These are phyloP conservation scores for Massarina eburnea DNA, from an alignment of 2,329 filamentous ascomycete species.

Conservation along the genomic window DNA sequence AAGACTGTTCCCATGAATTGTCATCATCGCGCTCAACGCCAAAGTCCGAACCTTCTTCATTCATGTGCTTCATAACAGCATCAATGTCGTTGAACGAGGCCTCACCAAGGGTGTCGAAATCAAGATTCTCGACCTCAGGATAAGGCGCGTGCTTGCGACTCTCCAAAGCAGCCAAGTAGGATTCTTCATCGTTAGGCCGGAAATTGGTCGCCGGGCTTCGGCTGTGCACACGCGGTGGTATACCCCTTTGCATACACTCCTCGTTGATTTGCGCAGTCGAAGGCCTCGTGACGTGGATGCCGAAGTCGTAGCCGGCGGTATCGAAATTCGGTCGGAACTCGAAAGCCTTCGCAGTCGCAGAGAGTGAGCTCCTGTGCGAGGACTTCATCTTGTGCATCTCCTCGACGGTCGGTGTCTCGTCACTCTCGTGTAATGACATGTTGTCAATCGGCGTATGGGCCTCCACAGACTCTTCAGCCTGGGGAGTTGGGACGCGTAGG, in stretches of 20 bases:
- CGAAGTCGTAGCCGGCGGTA: slow-evolving; percentile 38
- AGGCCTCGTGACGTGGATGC: slow-evolving; percentile 43
- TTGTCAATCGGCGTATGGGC: slow-evolving; percentile 24
- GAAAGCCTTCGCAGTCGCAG: slow-evolving; percentile 72
- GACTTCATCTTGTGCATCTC: slow-evolving; percentile 30
- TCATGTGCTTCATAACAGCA: slow-evolving; percentile 85
- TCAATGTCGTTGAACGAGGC: slow-evolving; percentile 82
- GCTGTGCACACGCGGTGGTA: slow-evolving; percentile 26
- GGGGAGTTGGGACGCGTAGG: slow-evolving; percentile 13
- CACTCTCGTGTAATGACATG: slow-evolving; percentile 28
- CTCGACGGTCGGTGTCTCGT: slow-evolving; percentile 33
- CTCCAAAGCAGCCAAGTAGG: slow-evolving; percentile 42
- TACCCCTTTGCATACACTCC: slow-evolving; percentile 19
- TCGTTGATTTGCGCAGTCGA: slow-evolving; percentile 29
- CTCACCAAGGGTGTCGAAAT: slow-evolving; percentile 38
- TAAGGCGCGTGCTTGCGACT: slow-evolving; percentile 35
- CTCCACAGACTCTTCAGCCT: slow-evolving; percentile 17
- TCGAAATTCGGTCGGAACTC: slow-evolving; percentile 45
- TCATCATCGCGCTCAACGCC: slow-evolving; percentile 67
- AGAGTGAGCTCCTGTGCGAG: slow-evolving; percentile 58
- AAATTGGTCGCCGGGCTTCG: slow-evolving; percentile 44
- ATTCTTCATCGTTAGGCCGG: slow-evolving; percentile 44
- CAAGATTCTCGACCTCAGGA: slow-evolving; percentile 40
- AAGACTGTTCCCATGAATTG: slow-evolving; percentile 45
- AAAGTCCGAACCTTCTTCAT: slow-evolving; percentile 70